These are phyloP conservation scores for Aspergillus conjunctus DNA, from an alignment of 495 filamentous ascomycete species.

Conservation along the genomic window DNA sequence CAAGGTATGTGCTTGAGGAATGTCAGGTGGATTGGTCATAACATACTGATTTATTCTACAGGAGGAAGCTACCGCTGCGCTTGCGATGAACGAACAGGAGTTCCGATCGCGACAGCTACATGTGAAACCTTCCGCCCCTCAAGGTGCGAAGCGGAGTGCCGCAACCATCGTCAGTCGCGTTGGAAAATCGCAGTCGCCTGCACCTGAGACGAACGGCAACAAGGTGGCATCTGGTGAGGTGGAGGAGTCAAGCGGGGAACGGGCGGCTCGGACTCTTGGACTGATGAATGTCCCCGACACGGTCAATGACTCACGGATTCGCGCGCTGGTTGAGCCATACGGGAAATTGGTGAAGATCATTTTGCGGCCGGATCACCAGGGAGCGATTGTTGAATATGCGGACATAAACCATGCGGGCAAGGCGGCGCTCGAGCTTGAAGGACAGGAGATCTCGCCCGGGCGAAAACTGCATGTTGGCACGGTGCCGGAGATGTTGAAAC, in stretches of 20 bases:
- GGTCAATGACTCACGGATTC: conserved; percentile 63
- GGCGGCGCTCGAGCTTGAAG: conserved; percentile 73
- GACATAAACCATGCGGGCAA: conserved; percentile 71
- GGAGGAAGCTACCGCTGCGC: conserved; percentile 68
- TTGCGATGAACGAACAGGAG: conserved; percentile 69
- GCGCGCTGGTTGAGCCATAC: conserved; percentile 60
- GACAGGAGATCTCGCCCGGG: conserved; percentile 65
- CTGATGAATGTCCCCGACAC: conserved; percentile 67
- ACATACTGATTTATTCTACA: conserved; percentile 26
- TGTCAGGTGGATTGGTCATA: not conserved
- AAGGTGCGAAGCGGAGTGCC: conserved; percentile 49
- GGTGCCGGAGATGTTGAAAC: conserved; percentile 65
- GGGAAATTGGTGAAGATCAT: conserved; percentile 57
- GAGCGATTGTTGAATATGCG: conserved; percentile 83
- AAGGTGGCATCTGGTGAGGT: conserved; percentile 19
- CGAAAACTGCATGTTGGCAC: conserved; percentile 68
- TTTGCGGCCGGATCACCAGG: conserved; percentile 72
- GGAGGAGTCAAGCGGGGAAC: conserved; percentile 39
- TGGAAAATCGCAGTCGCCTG: conserved; percentile 37
- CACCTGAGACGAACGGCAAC: conserved; percentile 41
- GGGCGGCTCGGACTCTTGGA: conserved; percentile 55
- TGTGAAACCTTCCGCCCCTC: conserved; percentile 61
- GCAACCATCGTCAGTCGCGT: conserved; percentile 45
- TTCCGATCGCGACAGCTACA: conserved; percentile 69
- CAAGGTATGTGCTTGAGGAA: conserved; percentile 50